Conservation (phyloP, 1,139 yeast genomes). For the Debaryomyces robertsiae region DNA sequence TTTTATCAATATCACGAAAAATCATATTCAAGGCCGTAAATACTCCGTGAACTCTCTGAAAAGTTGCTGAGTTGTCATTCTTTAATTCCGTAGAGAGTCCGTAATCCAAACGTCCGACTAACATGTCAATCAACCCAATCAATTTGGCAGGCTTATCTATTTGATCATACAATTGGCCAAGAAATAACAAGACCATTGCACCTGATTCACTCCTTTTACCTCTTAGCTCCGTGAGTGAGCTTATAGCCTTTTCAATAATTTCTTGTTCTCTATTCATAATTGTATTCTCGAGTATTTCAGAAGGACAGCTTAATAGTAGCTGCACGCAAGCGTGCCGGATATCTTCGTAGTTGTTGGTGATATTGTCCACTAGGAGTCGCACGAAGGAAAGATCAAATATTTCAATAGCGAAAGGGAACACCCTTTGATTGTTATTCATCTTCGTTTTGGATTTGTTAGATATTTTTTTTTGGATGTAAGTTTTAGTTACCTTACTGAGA, state of each 20-base stretch:
- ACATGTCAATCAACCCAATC: constrained; percentile 28
- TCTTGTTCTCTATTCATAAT: constrained; percentile 14
- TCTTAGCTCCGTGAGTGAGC: constrained; percentile 54
- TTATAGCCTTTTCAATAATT: constrained; percentile 39
- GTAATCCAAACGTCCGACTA: constrained; percentile 31
- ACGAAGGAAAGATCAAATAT: constrained; percentile 27
- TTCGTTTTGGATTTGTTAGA: constrained; percentile 11
- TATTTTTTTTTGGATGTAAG: constrained; percentile 13
- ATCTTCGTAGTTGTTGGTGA: constrained; percentile 76
- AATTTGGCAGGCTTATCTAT: constrained; percentile 19
- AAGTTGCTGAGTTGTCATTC: constrained; percentile 21
- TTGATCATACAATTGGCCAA: constrained; percentile 30
- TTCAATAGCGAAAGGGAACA: constrained; percentile 10
- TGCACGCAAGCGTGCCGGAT: constrained; percentile 56
- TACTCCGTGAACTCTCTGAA: constrained; percentile 64
- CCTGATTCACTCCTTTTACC: constrained; percentile 85
- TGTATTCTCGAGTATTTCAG: constrained; percentile 18
- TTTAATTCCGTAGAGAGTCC: constrained; percentile 3
- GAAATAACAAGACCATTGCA: constrained; percentile 61
- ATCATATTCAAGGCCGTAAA: constrained; percentile 59
- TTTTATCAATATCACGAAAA: constrained; percentile 29
- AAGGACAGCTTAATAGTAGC: constrained; percentile 54
- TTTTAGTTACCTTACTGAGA: constrained; percentile 44
- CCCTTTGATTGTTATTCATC: constrained; percentile 8
- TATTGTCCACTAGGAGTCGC: constrained; percentile 57